These are phyloP conservation scores for Boletus eberwhitei DNA, from an alignment of 768 basidiomycete genomes.

Conservation along the genomic window DNA sequence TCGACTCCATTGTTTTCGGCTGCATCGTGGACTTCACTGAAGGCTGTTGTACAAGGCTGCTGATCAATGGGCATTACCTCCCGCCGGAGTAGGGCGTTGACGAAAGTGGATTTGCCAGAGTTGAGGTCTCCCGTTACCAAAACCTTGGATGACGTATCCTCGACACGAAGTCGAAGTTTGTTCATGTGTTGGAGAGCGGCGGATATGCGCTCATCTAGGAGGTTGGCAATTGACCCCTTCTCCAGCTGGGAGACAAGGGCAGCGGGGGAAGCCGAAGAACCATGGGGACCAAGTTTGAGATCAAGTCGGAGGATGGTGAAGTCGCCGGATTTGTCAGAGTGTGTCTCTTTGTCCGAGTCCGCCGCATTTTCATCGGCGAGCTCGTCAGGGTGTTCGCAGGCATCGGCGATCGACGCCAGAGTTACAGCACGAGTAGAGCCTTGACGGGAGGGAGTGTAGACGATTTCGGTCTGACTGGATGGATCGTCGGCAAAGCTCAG, in stretches of 20 bases:
- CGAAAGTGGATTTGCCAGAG: constrained; percentile 97
- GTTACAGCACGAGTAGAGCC: constrained; percentile 59
- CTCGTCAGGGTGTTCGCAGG: constrained; percentile 31
- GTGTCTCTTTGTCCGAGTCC: constrained; percentile 32
- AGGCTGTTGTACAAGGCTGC: constrained; percentile 95
- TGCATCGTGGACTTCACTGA: constrained; percentile 94
- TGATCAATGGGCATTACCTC: constrained; percentile 97
- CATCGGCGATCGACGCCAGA: constrained; percentile 49
- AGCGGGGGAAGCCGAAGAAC: constrained; percentile 56
- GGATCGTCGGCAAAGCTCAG: constrained; percentile 88
- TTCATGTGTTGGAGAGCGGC: constrained; percentile 75
- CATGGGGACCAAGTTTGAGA: constrained; percentile 81
- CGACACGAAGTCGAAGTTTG: constrained; percentile 79
- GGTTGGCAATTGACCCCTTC: constrained; percentile 87
- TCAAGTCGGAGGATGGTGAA: constrained; percentile 91
- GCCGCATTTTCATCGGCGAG: constrained; percentile 16
- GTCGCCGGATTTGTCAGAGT: constrained; percentile 47
- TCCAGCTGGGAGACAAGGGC: constrained; percentile 89
- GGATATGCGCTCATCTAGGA: constrained; percentile 81
- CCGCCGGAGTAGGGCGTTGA: constrained; percentile 89
- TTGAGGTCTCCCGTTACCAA: constrained; percentile 98
- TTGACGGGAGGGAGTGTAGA: constrained; percentile 48
- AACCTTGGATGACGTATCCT: constrained; percentile 92
- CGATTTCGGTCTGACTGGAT: constrained; percentile 58
- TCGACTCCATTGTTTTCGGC: constrained; percentile 76